A percentile compares a stretch with the other conserved stretches of the same genome.
These are phyloP conservation scores for Sanguinoderma infundibulare DNA, from an alignment of 1,284 basidiomycete genomes.

Conservation along the genomic window DNA sequence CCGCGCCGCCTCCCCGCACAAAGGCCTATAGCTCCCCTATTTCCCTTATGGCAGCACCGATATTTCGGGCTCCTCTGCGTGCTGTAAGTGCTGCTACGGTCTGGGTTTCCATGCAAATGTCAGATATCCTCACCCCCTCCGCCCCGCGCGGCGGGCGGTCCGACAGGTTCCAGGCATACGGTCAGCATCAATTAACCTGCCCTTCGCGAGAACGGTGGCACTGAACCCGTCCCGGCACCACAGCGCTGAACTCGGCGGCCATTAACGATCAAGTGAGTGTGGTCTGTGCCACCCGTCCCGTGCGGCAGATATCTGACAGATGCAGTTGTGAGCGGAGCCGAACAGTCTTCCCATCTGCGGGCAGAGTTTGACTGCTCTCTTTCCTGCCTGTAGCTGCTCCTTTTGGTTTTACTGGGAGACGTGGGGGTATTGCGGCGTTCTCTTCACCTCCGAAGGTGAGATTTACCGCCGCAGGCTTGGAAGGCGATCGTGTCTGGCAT, in stretches of 20 bases:
- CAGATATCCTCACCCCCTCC: not conserved
- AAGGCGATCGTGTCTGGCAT: not conserved
- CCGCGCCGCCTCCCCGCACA: slow-evolving; percentile 4
- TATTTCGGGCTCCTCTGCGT: slow-evolving; percentile 32
- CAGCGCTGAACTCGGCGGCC: slow-evolving; percentile 22
- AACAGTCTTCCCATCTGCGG: not conserved
- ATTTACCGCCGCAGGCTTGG: not conserved
- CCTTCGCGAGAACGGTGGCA: not conserved
- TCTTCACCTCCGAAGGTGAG: slow-evolving; percentile 33
- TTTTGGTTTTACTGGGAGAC: slow-evolving; percentile 35
- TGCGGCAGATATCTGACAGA: not conserved
- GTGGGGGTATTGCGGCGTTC: slow-evolving; percentile 30
- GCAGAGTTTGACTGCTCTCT: not conserved
- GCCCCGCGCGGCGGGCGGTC: not conserved
- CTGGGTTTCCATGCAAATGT: slow-evolving; percentile 27
- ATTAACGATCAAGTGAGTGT: slow-evolving; percentile 26
- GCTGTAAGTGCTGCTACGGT: slow-evolving; percentile 22
- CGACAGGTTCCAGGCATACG: slow-evolving; percentile 28
- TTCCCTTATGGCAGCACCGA: slow-evolving; percentile 24
- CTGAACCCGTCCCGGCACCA: not conserved
- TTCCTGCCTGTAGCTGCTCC: slow-evolving; percentile 17
- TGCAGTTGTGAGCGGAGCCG: slow-evolving; percentile 18
- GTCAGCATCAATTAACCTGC: slow-evolving; percentile 16
- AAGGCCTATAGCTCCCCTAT: slow-evolving; percentile 1
- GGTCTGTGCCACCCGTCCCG: not conserved